A percentile compares a stretch with the other conserved stretches of the same genome.
phyloP scores from a whole-genome alignment of 371 early-diverging fungal species.

The Coemansia sp. region DNA sequence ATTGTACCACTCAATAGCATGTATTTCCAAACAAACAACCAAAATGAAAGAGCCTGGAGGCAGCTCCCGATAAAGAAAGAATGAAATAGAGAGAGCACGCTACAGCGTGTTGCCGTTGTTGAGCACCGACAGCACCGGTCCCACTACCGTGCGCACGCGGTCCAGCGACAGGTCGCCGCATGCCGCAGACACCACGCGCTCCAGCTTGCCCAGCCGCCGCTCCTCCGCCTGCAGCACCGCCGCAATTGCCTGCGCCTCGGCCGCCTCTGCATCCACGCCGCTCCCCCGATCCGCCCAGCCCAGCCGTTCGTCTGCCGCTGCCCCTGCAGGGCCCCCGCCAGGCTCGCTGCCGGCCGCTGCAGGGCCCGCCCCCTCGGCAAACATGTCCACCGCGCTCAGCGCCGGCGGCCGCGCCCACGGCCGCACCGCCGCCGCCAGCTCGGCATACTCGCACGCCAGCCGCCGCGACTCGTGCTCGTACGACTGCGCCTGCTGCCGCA shows the following conservation, averaged over 20 bases:
- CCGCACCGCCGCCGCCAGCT: constrained; percentile 28
- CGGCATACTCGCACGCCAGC: constrained; percentile 39
- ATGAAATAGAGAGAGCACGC: neutral
- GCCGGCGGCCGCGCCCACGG: constrained; percentile 40
- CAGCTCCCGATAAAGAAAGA: neutral
- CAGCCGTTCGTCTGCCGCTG: neutral
- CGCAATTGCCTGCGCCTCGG: constrained; percentile 26
- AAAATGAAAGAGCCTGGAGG: too few relatives aligned
- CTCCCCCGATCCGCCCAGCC: neutral
- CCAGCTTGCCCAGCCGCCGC: constrained; percentile 44
- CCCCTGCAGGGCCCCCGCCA: neutral
- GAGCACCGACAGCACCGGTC: constrained; percentile 45
- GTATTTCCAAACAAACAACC: neutral
- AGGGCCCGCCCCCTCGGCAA: neutral
- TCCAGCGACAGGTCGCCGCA: constrained; percentile 49
- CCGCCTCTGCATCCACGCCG: constrained; percentile 22
- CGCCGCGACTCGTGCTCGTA: constrained; percentile 23
- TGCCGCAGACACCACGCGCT: constrained; percentile 47
- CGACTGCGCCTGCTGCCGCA: constrained; percentile 11
- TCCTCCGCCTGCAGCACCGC: constrained; percentile 37
- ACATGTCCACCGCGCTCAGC: constrained; percentile 11
- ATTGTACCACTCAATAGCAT: neutral
- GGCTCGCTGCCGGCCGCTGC: too few relatives aligned
- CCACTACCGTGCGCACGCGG: constrained; percentile 44
- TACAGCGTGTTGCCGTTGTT: constrained; percentile 42